Percentiles rank a stretch among this genome's conserved stretches.
These are phyloP conservation scores for Clarireedia homoeocarpa DNA, from an alignment of 2,329 filamentous ascomycete species.

Conservation along the genomic window DNA sequence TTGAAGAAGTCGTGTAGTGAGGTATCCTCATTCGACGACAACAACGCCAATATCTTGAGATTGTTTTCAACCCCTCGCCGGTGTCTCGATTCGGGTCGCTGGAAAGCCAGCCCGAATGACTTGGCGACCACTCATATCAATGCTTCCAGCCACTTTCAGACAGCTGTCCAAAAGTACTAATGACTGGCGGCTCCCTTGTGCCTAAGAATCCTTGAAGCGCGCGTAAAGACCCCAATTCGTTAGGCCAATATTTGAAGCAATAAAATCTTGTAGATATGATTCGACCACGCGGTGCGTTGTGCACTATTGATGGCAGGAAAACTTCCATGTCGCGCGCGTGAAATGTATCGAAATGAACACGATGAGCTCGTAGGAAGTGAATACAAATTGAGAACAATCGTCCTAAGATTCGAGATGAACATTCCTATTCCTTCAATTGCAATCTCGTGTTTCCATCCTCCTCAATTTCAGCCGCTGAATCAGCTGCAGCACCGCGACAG, in stretches of 20 bases:
- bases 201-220: conserved; percentile 16
- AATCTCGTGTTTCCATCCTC: neutral
- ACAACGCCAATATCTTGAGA: neutral
- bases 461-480: neutral
- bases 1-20: conserved; percentile 1
- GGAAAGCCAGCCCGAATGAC: neutral
- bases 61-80: conserved; percentile 4
- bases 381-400: conserved; percentile 1
- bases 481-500: too few species aligned
- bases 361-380: neutral
- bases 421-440: neutral
- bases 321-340: neutral
- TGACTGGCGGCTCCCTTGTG: conserved; percentile 20
- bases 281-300: neutral
- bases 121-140: conserved; percentile 21
- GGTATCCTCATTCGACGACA: neutral
- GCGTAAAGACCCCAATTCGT: conserved; percentile 16
- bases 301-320: neutral
- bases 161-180: conserved; percentile 11
- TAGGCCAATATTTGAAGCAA: conserved; percentile 10
- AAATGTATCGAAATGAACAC: neutral
- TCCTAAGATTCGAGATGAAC: neutral
- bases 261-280: neutral
- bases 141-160: conserved; percentile 21
- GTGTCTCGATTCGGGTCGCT: neutral